A percentile compares a stretch with the other conserved stretches of the same genome.
phyloP scores from a whole-genome alignment of 78 protist genomes.

The Dictyostelium citrinum region DNA sequence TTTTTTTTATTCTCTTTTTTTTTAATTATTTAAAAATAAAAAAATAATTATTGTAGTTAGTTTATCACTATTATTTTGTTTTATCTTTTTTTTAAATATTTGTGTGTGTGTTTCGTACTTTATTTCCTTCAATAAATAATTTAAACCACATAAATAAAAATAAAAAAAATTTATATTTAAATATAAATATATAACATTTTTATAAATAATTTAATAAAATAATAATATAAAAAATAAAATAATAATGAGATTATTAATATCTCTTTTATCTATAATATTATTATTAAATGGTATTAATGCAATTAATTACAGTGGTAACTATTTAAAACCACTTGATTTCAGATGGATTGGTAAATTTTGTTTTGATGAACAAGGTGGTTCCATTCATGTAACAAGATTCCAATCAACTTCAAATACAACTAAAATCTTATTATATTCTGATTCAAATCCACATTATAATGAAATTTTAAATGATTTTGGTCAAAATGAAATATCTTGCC shows the following conservation, averaged over 20 bases:
- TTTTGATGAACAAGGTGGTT: slow-evolving; percentile 11
- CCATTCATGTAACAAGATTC: not conserved
- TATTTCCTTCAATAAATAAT: not conserved
- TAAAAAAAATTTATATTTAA: not conserved
- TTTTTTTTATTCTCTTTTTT: not conserved
- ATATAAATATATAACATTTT: no score
- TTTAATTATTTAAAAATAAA: not conserved
- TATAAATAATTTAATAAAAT: not conserved
- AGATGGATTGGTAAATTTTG: slow-evolving; percentile 28
- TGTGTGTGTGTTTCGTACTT: not conserved
- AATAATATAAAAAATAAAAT: not conserved
- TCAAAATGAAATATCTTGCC: not conserved
- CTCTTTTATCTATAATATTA: not conserved
- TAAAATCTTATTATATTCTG: slow-evolving; percentile 13
- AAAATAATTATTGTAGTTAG: not conserved
- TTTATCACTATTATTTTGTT: not conserved
- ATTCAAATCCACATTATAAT: not conserved
- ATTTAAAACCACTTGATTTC: not conserved
- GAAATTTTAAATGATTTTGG: not conserved
- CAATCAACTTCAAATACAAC: not conserved
- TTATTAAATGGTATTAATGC: not conserved
- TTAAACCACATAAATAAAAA: not conserved
- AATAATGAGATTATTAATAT: not conserved
- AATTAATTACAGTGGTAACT: not conserved
- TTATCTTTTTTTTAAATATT: not conserved